Evolutionary conservation across 495 filamentous ascomycete species (phyloP).

Genomic region (Cercophora newfieldiana): DNA sequence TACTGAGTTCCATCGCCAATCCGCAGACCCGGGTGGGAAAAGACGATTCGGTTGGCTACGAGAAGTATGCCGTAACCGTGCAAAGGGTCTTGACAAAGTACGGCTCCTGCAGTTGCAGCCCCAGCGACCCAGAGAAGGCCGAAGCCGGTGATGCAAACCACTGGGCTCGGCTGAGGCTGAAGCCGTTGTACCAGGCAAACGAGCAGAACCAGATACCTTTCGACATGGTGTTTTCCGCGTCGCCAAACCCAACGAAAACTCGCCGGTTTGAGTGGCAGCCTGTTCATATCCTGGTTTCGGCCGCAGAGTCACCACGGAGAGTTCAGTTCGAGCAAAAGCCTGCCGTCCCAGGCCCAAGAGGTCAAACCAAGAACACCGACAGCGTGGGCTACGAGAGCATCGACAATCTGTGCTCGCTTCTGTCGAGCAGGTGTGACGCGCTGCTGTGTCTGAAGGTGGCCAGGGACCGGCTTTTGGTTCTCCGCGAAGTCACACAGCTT

Average conservation of each 20-base stretch:
- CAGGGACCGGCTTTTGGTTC: neutral
- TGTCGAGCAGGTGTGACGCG: neutral
- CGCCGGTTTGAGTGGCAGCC: neutral
- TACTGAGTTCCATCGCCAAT: neutral
- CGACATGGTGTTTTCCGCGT: neutral
- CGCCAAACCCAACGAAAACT: neutral
- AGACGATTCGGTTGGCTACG: neutral
- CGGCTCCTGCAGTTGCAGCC: slow-evolving; percentile 1
- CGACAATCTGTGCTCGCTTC: neutral
- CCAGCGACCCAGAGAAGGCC: neutral
- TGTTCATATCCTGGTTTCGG: slow-evolving; percentile 1
- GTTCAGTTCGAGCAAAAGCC: neutral
- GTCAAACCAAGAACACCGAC: neutral
- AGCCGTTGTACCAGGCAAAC: neutral
- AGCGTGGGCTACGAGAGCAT: neutral
- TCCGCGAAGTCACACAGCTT: neutral
- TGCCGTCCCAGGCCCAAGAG: neutral
- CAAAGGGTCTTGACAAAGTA: neutral
- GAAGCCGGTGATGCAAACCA: neutral
- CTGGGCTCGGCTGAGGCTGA: slow-evolving; percentile 7
- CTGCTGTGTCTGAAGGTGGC: neutral
- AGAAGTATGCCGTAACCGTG: slow-evolving; percentile 1
- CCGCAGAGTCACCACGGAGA: neutral
- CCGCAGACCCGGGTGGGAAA: neutral
- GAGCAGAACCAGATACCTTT: neutral